Conservation (phyloP, 371 early-diverging fungal genomes). For the Cladochytrium tenue region DNA sequence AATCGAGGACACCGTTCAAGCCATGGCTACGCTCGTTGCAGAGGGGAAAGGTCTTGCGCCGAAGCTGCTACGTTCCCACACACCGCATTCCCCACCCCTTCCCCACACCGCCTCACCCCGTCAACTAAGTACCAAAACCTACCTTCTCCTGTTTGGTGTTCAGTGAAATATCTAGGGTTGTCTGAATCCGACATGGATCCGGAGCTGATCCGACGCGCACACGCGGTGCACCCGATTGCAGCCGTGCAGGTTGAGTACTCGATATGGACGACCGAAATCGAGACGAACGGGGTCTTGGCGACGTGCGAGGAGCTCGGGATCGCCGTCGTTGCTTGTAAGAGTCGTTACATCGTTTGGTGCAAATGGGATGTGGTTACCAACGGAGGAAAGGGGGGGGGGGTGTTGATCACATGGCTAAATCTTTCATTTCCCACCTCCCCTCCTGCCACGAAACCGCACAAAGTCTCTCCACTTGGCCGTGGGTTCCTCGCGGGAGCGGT, state of each 20-base stretch:
- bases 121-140: not conserved
- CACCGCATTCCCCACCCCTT: not conserved
- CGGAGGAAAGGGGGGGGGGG: not conserved
- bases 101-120: not conserved
- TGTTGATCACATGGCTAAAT: not conserved
- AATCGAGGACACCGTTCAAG: constrained; percentile 52
- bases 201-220: constrained; percentile 57
- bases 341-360: not conserved
- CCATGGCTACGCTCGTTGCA: constrained; percentile 61
- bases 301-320: constrained; percentile 63
- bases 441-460: too few relatives aligned
- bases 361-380: not conserved
- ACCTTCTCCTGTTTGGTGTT: too few relatives aligned
- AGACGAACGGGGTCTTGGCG: constrained; percentile 52
- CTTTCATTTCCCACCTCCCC: not conserved
- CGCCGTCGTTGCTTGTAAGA: constrained; percentile 53
- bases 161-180: constrained; percentile 55
- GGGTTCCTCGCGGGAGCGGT: constrained; percentile 61
- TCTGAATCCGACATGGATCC: constrained; percentile 61
- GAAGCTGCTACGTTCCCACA: not conserved
- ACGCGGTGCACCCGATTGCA: constrained; percentile 66
- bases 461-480: constrained; percentile 53
- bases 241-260: constrained; percentile 51
- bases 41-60: constrained; percentile 31
- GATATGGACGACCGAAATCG: constrained; percentile 42